A percentile compares a stretch with the other conserved stretches of the same genome.
phyloP scores from a whole-genome alignment of 768 basidiomycete genomes.

The Boletus edulis region DNA sequence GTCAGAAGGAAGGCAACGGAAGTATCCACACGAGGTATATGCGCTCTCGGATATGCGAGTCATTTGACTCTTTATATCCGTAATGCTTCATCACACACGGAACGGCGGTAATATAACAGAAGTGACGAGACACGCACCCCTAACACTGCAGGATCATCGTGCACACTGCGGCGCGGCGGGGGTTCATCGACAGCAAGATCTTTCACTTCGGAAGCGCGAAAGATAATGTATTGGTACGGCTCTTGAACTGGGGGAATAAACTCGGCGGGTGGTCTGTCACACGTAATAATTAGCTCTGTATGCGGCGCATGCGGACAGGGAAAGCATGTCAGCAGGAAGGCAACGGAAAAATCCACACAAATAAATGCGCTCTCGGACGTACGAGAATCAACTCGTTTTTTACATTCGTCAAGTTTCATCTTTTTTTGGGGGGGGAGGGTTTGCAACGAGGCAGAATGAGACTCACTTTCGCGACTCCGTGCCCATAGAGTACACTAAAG shows the following conservation, averaged over 20 bases:
- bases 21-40: slow-evolving; percentile 46
- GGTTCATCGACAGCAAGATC: slow-evolving; percentile 83
- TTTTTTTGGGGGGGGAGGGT: slow-evolving; percentile 1
- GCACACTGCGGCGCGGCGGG: slow-evolving; percentile 56
- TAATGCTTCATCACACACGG: slow-evolving; percentile 40
- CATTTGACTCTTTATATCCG: slow-evolving; percentile 42
- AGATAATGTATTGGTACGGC: slow-evolving; percentile 88
- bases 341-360: slow-evolving; percentile 63
- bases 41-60: slow-evolving; percentile 43
- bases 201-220: slow-evolving; percentile 87
- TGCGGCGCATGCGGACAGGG: neutral
- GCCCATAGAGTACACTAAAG: slow-evolving; percentile 78
- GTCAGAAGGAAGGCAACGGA: slow-evolving; percentile 67
- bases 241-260: slow-evolving; percentile 83
- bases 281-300: slow-evolving; percentile 25
- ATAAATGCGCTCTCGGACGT: slow-evolving; percentile 43
- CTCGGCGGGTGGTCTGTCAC: slow-evolving; percentile 60
- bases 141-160: slow-evolving; percentile 82
- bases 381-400: slow-evolving; percentile 36
- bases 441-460: neutral
- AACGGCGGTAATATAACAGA: neutral
- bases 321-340: slow-evolving; percentile 54
- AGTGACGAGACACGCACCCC: slow-evolving; percentile 52
- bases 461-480: slow-evolving; percentile 79
- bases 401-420: slow-evolving; percentile 43